These are phyloP conservation scores for Pseudogymnoascus pannorum DNA, from an alignment of 2,329 filamentous ascomycete species.

Conservation along the genomic window DNA sequence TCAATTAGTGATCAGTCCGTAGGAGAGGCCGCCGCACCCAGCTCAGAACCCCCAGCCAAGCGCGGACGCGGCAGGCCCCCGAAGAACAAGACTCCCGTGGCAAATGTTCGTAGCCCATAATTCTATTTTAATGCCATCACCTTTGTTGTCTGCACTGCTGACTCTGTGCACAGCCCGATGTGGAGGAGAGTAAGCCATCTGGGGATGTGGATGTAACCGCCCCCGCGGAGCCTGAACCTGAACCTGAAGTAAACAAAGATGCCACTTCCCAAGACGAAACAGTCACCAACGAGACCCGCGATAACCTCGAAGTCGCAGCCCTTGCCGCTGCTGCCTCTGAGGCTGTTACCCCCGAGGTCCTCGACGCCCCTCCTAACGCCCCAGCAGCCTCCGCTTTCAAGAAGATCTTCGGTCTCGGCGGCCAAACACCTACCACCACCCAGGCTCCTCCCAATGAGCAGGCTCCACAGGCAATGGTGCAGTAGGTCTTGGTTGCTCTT, in stretches of 20 bases:
- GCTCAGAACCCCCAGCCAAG: conserved; percentile 1
- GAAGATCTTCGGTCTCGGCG: neutral
- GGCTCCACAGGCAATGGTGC: neutral
- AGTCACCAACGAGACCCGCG: neutral
- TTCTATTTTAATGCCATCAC: neutral
- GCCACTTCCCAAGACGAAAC: neutral
- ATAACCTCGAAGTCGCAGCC: neutral
- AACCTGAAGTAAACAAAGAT: neutral
- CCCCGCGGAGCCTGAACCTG: neutral
- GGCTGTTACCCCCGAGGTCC: neutral
- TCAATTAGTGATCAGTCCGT: neutral
- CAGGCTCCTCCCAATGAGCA: neutral
- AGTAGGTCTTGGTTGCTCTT: neutral
- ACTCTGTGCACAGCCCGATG: neutral
- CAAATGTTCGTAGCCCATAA: conserved; percentile 8
- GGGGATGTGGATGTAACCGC: neutral
- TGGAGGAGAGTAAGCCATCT: neutral
- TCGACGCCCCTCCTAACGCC: neutral
- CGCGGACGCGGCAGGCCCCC: conserved; percentile 7
- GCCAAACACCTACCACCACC: neutral
- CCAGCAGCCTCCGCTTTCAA: neutral
- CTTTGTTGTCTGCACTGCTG: neutral
- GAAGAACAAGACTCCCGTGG: neutral
- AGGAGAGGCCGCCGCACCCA: neutral
- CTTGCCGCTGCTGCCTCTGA: neutral